Evolutionary conservation across 108 stramenopile genomes (phyloP), one percentile per base, ranked within the genome.

Genomic region (Stephanodiscus minutulus): DNA sequence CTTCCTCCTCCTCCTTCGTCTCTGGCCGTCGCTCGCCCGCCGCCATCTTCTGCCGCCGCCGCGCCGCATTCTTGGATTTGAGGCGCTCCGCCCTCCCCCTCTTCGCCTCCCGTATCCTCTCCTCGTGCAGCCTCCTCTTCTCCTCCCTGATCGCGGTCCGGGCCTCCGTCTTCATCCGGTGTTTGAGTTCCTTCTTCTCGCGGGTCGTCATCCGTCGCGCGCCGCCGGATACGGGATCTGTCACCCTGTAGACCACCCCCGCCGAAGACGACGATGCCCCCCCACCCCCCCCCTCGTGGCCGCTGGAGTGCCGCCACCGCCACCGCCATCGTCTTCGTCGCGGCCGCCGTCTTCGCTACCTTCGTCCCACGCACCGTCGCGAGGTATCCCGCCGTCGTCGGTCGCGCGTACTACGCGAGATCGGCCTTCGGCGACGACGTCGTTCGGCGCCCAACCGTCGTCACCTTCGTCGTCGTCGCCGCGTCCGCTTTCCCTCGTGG

Each of bases 161-260:
- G 49, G 77, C 74, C 27, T 81, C 85, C 44, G 49, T 52, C 35
- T 57, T 72, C 24, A 88, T 20, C 74, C 85, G 52, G 31, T 37
- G 46, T 86, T 88, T 13, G 73, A 22, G n/a, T 76, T 61, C 69
- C 82, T 91, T 94, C 70, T 94, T 90, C 64, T 80, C 66, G n/a
- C 59, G 2, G 31, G 31, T 80, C 8, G 87, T 89, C 92, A 91
- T 91, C 36, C 92, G 85, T 46, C 87, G 84, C 46, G 85, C 87
- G 20, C 57, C 71, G 21, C 89, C 89, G 70, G 66, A 61, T 31
- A 83, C 74, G 13, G 77, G 68, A 49, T 85, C 79, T 0, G 62
- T 82, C 2, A 93, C 64, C 68, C 77, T 83, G 73, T 68, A 93
- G 9, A 76, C 69, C 11, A 85, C 66, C 17, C 31, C 17, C 24